These are phyloP conservation scores for Citrus unshiu DNA, from an alignment of 345 rosid species.

Conservation along the genomic window DNA sequence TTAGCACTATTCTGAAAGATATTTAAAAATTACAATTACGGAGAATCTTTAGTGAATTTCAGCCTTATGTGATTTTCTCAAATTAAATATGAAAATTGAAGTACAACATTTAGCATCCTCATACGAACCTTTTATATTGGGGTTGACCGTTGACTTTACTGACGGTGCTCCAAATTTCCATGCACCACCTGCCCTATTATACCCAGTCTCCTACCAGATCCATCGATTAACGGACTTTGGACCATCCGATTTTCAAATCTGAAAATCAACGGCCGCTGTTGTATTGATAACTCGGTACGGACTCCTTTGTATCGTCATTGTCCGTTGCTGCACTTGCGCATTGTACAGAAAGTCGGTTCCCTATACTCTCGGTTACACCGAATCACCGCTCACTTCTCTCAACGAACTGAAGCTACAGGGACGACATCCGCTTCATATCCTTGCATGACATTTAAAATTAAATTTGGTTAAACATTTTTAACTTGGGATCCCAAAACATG, in stretches of 20 bases:
- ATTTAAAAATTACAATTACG: too few relatives aligned
- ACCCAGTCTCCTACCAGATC: neutral
- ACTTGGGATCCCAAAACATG: neutral
- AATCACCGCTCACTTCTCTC: neutral
- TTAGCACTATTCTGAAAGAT: rapidly evolving
- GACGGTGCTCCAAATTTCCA: constrained; percentile 7
- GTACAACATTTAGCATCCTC: too few relatives aligned
- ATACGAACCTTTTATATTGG: neutral
- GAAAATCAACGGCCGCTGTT: neutral
- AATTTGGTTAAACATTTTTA: neutral
- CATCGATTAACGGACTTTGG: neutral
- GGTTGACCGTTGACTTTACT: constrained; percentile 5
- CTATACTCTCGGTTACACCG: neutral
- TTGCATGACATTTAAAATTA: neutral
- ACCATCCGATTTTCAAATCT: neutral
- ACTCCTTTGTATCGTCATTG: too few relatives aligned
- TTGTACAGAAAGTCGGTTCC: neutral
- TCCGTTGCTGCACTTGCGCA: too few relatives aligned
- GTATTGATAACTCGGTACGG: too few relatives aligned
- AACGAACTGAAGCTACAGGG: neutral
- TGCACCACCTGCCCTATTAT: neutral
- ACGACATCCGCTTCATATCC: neutral
- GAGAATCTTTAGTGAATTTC: too few relatives aligned
- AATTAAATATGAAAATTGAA: too few relatives aligned
- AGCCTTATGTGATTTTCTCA: too few relatives aligned